These are phyloP conservation scores for Kodamaea fukazawae DNA, from an alignment of 805 yeast species.

Conservation along the genomic window DNA sequence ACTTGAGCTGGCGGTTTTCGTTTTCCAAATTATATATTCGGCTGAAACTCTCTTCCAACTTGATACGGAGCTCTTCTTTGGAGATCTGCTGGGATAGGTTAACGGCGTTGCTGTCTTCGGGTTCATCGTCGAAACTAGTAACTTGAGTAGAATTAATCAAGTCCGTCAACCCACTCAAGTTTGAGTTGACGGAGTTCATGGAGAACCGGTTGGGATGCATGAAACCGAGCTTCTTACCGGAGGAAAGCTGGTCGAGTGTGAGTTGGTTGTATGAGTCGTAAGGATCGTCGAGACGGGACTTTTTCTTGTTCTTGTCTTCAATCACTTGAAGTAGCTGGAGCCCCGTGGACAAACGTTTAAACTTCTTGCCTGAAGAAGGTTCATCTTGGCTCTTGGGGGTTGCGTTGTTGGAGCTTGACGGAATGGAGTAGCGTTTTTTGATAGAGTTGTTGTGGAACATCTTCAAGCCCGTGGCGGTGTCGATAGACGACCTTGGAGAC, in stretches of 20 bases:
- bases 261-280: slow-evolving; percentile 35
- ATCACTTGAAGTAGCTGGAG: slow-evolving; percentile 38
- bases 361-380: slow-evolving; percentile 21
- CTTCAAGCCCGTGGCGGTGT: slow-evolving; percentile 21
- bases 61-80: slow-evolving; percentile 31
- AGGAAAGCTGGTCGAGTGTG: slow-evolving; percentile 36
- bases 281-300: slow-evolving; percentile 23
- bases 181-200: slow-evolving; percentile 49
- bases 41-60: slow-evolving; percentile 39
- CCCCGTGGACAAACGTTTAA: slow-evolving; percentile 35
- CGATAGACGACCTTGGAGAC: slow-evolving; percentile 10
- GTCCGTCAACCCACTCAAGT: slow-evolving; percentile 45
- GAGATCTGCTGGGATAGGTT: slow-evolving; percentile 17
- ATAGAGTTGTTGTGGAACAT: slow-evolving; percentile 32
- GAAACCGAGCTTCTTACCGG: slow-evolving; percentile 11
- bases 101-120: slow-evolving; percentile 1
- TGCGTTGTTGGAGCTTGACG: slow-evolving; percentile 8
- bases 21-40: slow-evolving; percentile 33
- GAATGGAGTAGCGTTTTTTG: slow-evolving; percentile 26
- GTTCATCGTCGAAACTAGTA: slow-evolving; percentile 31
- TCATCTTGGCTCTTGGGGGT: slow-evolving; percentile 1
- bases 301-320: slow-evolving; percentile 22
- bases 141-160: slow-evolving; percentile 45
- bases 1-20: slow-evolving; percentile 24
- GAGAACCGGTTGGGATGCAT: slow-evolving; percentile 44